These are phyloP conservation scores for Flaveria linearis DNA, from an alignment of 129 eudicot species.

Conservation along the genomic window DNA sequence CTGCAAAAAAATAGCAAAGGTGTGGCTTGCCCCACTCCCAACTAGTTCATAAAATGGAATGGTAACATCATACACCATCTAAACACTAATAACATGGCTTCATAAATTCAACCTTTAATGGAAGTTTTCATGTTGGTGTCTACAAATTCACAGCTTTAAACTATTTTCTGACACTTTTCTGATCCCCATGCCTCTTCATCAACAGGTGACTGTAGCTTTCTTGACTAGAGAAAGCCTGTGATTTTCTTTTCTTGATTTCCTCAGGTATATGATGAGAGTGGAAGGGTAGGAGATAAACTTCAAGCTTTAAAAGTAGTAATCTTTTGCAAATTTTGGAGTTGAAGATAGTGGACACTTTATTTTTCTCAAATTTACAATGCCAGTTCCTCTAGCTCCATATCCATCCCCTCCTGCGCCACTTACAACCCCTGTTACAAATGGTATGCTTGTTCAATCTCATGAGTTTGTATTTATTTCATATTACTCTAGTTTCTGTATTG, in stretches of 20 bases:
- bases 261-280: slow-evolving; percentile 42
- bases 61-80: slow-evolving; percentile 32
- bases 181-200: slow-evolving; percentile 27
- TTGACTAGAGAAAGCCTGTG: slow-evolving; percentile 5
- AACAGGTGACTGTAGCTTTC: slow-evolving; percentile 37
- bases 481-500: slow-evolving; percentile 2
- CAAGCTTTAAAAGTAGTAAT: slow-evolving; percentile 36
- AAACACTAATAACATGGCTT: slow-evolving; percentile 34
- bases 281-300: slow-evolving; percentile 24
- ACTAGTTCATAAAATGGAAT: slow-evolving; percentile 42
- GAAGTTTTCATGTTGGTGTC: slow-evolving; percentile 37
- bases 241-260: slow-evolving; percentile 18
- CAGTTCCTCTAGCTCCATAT: slow-evolving; percentile 90
- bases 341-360: slow-evolving; percentile 17
- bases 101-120: slow-evolving; percentile 28
- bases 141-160: not conserved
- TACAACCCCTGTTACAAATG: slow-evolving; percentile 62
- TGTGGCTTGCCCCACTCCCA: slow-evolving; percentile 53
- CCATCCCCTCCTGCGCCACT: slow-evolving; percentile 66
- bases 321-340: slow-evolving; percentile 39
- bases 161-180: slow-evolving; percentile 32
- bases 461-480: not conserved
- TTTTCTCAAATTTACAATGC: slow-evolving; percentile 50
- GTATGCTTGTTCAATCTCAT: slow-evolving; percentile 33
- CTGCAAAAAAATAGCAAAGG: slow-evolving; percentile 54